phyloP scores from a whole-genome alignment of 306 rosid species.

The Cajanus cajan region DNA sequence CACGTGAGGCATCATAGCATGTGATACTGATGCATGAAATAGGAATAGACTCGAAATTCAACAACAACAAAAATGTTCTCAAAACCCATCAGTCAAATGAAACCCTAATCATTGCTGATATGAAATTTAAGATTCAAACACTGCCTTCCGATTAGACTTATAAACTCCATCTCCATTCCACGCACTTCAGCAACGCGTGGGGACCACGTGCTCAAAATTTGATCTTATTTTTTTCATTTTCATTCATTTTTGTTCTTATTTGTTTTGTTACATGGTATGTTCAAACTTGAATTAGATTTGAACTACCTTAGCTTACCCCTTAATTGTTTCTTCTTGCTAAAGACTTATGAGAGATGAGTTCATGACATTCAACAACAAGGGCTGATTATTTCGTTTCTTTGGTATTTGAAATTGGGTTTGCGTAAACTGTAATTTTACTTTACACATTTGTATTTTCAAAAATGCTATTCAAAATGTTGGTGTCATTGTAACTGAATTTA shows the following conservation, averaged over 20 bases:
- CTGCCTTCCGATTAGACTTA: background rate
- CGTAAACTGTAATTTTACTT: conserved; percentile 21
- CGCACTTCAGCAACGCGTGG: conserved; percentile 25
- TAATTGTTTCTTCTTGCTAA: background rate
- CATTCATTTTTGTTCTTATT: background rate
- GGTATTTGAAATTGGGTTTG: background rate
- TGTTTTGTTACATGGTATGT: background rate
- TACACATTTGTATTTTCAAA: background rate
- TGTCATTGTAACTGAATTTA: conserved; percentile 9
- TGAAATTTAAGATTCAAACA: conserved; percentile 43
- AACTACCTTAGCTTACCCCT: background rate
- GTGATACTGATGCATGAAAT: conserved; percentile 24
- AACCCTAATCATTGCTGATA: conserved; percentile 59
- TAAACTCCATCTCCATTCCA: background rate
- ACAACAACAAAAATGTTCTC: conserved; percentile 15
- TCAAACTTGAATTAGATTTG: background rate
- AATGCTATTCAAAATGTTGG: background rate
- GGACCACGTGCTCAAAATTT: background rate
- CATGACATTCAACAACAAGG: background rate
- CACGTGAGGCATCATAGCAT: conserved; percentile 34
- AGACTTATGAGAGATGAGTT: background rate
- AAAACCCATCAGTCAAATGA: conserved; percentile 44
- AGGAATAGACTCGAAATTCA: conserved; percentile 23
- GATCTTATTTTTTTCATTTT: background rate
- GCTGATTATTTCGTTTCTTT: background rate